Percentiles rank a stretch among this genome's conserved stretches.
Evolutionary conservation across 2,329 filamentous ascomycete genomes (phyloP).

Genomic region (Colletotrichum salicis): DNA sequence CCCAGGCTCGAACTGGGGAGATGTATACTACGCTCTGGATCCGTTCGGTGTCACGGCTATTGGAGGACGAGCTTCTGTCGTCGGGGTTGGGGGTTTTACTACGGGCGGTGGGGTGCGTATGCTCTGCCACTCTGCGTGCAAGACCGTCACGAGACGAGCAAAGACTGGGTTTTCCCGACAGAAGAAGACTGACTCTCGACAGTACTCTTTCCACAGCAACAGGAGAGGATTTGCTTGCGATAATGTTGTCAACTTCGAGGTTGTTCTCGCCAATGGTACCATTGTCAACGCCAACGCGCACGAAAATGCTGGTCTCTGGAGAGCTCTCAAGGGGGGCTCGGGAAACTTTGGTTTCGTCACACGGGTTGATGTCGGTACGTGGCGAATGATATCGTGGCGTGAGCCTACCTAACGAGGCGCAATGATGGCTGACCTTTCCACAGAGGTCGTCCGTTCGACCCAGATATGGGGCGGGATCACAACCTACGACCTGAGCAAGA

Average conservation of each 20-base stretch:
- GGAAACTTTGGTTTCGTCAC: conserved; percentile 55
- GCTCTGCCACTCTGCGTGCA: neutral
- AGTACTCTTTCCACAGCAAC: conserved; percentile 44
- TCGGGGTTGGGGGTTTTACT: conserved; percentile 42
- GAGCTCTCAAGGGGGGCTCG: conserved; percentile 56
- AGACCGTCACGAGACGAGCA: neutral
- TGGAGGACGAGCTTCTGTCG: conserved; percentile 39
- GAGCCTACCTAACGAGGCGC: neutral
- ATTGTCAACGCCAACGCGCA: conserved; percentile 43
- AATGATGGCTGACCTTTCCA: neutral
- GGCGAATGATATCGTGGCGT: neutral
- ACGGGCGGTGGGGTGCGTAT: conserved; percentile 36
- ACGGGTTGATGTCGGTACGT: conserved; percentile 35
- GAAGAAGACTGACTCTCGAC: neutral
- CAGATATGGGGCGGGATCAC: conserved; percentile 44
- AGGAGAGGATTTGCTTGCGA: conserved; percentile 54
- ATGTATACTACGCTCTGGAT: conserved; percentile 39
- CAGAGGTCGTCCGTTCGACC: conserved; percentile 30
- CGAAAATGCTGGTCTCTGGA: conserved; percentile 40
- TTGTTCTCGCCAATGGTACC: conserved; percentile 55
- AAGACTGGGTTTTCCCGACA: neutral
- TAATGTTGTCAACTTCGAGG: conserved; percentile 52
- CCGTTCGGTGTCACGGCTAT: conserved; percentile 36
- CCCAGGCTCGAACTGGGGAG: conserved; percentile 38
- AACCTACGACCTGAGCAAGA: conserved; percentile 40